Evolutionary conservation across 2,329 filamentous ascomycete genomes (phyloP), one percentile per base, ranked within the genome.

Genomic region (Pseudonectria foliicola): DNA sequence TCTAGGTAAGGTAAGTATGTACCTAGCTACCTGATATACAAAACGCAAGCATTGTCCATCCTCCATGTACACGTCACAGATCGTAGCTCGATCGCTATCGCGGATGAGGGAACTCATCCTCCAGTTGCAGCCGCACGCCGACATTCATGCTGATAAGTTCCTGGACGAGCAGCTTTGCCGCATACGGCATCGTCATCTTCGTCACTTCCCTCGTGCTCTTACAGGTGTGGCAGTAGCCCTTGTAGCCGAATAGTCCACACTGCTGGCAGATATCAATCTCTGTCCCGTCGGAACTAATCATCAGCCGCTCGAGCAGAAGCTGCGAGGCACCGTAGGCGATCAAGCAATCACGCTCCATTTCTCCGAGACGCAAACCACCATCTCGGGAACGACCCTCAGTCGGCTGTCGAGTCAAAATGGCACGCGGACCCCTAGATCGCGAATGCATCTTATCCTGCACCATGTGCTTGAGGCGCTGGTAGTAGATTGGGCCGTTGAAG

Each of bases 391-490:
- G 80, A 70, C 92, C 92, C 67, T 98, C 92, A 0, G 90, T 98
- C 0, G 92, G 92, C 60, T 98, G 92, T 8, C 92, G 80, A 1
- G 92, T 98, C 16, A 98, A 72, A 45, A 95, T 92, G 16, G 90
- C 90, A 10, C 85, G 76, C 0, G 92, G 93, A 0, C 93, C 93
- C 11, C 87, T 82, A 3, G 90, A 81, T 42, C 92, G 86, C 23
- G 86, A 90, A 65, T 98, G 92, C 92, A 98, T 96, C 68, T 98
- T 98, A 60, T 98, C 92, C 61, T 96, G 89, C 4, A 98, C 92
- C 92, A 98, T 98, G 73, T 98, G 92, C 75, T 98, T 98, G 46
- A 98, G 77, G 48, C 95, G 94, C 69, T 98, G 92, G 69, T 98
- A 98, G 70, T 95, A 98, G 63, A 98, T 98, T 10, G 92, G 92